phyloP scores from a whole-genome alignment of 768 basidiomycete genomes.

The Kwoniella bestiolae region DNA sequence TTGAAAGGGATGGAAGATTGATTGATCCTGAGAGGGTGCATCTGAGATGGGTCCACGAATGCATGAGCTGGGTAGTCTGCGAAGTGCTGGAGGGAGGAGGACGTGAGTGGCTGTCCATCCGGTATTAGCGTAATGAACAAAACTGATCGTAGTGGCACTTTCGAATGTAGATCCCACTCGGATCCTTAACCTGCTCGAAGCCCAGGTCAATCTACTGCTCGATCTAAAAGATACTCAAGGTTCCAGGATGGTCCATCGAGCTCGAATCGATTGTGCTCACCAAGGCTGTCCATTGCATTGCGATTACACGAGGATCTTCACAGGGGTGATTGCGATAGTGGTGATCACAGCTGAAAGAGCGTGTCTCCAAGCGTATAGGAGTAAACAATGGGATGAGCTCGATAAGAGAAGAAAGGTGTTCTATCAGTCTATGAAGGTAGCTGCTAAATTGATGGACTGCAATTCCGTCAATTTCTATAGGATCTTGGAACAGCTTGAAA shows the following conservation, averaged over 20 bases:
- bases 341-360: slow-evolving; percentile 5
- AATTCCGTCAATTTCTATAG: slow-evolving; percentile 1
- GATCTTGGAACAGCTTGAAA: neutral
- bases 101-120: neutral
- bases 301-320: slow-evolving; percentile 4
- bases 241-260: neutral
- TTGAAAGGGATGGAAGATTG: neutral
- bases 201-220: neutral
- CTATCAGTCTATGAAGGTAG: neutral
- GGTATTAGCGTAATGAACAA: neutral
- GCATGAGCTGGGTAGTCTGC: slow-evolving; percentile 10
- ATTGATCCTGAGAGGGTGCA: slow-evolving; percentile 10
- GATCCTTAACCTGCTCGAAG: slow-evolving; percentile 3
- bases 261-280: neutral
- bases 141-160: neutral
- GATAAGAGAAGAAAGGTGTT: neutral
- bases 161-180: neutral
- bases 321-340: neutral
- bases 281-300: neutral
- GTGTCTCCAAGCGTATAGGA: neutral
- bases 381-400: neutral
- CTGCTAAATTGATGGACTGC: slow-evolving; percentile 1
- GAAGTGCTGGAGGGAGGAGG: slow-evolving; percentile 9
- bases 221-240: neutral
- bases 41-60: slow-evolving; percentile 8